A percentile compares a stretch with the other conserved stretches of the same genome.
Evolutionary conservation across 768 basidiomycete genomes (phyloP).

Genomic region (Suillus sp.): DNA sequence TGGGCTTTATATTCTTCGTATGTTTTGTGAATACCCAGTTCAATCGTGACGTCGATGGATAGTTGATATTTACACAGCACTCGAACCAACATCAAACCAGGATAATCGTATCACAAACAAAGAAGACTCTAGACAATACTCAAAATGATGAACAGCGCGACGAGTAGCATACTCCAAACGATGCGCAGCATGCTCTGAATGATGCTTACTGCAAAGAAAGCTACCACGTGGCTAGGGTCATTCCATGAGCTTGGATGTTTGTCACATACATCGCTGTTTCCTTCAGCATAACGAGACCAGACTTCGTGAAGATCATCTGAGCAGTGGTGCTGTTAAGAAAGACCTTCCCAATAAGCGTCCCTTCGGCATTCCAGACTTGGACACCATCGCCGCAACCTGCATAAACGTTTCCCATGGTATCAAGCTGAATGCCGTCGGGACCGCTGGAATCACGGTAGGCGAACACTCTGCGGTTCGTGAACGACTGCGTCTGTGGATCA

Average conservation of each 20-base stretch:
- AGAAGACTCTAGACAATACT: too few relatives aligned
- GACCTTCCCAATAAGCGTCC: conserved; percentile 63
- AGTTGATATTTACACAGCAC: too few relatives aligned
- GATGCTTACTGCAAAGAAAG: too few relatives aligned
- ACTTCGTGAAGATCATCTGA: conserved; percentile 14
- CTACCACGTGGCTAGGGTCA: conserved; percentile 2
- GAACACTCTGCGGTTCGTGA: conserved; percentile 61
- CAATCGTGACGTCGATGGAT: too few relatives aligned
- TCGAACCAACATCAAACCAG: too few relatives aligned
- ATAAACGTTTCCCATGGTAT: conserved; percentile 63
- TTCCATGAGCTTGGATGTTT: conserved; percentile 13
- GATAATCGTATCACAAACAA: too few relatives aligned
- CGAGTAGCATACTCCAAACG: too few relatives aligned
- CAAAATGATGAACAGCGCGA: too few relatives aligned
- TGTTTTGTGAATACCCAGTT: too few relatives aligned
- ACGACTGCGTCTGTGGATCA: conserved; percentile 48
- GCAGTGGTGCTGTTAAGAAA: conserved; percentile 39
- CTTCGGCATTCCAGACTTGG: conserved; percentile 47
- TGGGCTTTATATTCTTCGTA: too few relatives aligned
- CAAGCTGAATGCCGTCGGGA: conserved; percentile 67
- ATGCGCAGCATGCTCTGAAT: too few relatives aligned
- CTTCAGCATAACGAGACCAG: conserved; percentile 11
- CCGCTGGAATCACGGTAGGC: conserved; percentile 63
- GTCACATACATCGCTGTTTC: conserved; percentile 12
- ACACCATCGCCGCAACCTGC: conserved; percentile 60